These are phyloP conservation scores for Daldinia loculata DNA, from an alignment of 495 filamentous ascomycete species.

Conservation along the genomic window DNA sequence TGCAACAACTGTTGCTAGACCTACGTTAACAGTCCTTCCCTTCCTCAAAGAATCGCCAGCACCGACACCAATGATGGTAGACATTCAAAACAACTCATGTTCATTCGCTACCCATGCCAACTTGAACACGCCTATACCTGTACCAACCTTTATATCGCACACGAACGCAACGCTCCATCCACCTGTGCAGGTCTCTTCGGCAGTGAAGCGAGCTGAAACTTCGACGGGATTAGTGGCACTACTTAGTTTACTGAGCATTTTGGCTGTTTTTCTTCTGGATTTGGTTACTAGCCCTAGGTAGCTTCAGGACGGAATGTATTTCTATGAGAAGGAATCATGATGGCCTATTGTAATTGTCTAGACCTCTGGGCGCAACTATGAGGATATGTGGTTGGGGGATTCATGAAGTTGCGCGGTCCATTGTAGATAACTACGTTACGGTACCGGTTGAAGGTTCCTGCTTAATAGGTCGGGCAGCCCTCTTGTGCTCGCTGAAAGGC, in stretches of 20 bases:
- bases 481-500: slow-evolving; percentile 78
- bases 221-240: slow-evolving; percentile 8
- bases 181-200: slow-evolving; percentile 34
- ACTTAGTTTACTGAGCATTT: slow-evolving; percentile 14
- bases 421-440: slow-evolving; percentile 11
- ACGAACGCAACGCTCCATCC: slow-evolving; percentile 22
- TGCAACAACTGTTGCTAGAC: slow-evolving; percentile 2
- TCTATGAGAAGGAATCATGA: slow-evolving; percentile 2
- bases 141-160: slow-evolving; percentile 14
- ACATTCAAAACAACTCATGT: slow-evolving; percentile 11
- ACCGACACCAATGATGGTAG: neutral
- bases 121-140: slow-evolving; percentile 13
- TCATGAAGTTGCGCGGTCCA: neutral
- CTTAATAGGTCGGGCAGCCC: slow-evolving; percentile 58
- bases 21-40: slow-evolving; percentile 36
- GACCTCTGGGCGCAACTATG: neutral
- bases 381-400: neutral
- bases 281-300: neutral
- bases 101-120: slow-evolving; percentile 17
- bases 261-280: slow-evolving; percentile 24
- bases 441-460: neutral
- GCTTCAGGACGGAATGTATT: neutral
- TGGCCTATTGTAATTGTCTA: neutral
- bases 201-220: slow-evolving; percentile 4
- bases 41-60: slow-evolving; percentile 23